phyloP scores from a whole-genome alignment of 1,284 basidiomycete species.

The Fistulinella cinereoalba region DNA sequence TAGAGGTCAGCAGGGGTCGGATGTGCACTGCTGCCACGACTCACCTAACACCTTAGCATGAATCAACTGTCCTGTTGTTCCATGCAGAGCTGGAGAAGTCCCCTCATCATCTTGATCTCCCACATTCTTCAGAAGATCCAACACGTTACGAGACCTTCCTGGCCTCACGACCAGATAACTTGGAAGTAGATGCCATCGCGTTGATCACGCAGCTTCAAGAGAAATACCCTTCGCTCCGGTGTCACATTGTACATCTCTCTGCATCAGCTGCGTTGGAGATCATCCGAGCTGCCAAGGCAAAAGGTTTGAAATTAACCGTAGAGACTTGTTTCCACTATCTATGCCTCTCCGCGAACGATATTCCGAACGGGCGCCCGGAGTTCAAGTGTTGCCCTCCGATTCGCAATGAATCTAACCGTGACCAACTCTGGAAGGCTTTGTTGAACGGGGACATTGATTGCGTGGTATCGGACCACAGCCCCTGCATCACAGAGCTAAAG shows the following conservation, averaged over 20 bases:
- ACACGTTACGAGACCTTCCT: conserved; percentile 80
- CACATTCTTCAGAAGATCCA: conserved; percentile 36
- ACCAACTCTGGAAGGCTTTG: conserved; percentile 77
- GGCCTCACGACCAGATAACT: conserved; percentile 70
- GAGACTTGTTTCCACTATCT: conserved; percentile 97
- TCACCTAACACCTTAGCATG: conserved; percentile 45
- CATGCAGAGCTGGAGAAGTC: conserved; percentile 79
- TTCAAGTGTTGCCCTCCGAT: conserved; percentile 98
- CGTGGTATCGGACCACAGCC: conserved; percentile 92
- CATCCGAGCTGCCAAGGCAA: conserved; percentile 64
- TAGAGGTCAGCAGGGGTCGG: conserved; percentile 51
- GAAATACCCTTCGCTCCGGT: conserved; percentile 65
- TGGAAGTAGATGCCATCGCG: conserved; percentile 78
- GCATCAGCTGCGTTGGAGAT: conserved; percentile 76
- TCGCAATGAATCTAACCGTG: conserved; percentile 68
- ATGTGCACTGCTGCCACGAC: not conserved
- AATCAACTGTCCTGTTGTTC: conserved; percentile 73
- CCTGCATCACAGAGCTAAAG: conserved; percentile 82
- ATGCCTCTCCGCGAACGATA: conserved; percentile 58
- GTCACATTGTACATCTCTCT: conserved; percentile 93
- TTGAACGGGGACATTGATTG: conserved; percentile 81
- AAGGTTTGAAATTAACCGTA: conserved; percentile 72
- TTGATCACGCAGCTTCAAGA: conserved; percentile 67
- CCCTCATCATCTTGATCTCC: conserved; percentile 5
- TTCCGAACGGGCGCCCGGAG: conserved; percentile 71